Conservation (phyloP, 2,329 filamentous ascomycete genomes). For the Alternaria gaisen region DNA sequence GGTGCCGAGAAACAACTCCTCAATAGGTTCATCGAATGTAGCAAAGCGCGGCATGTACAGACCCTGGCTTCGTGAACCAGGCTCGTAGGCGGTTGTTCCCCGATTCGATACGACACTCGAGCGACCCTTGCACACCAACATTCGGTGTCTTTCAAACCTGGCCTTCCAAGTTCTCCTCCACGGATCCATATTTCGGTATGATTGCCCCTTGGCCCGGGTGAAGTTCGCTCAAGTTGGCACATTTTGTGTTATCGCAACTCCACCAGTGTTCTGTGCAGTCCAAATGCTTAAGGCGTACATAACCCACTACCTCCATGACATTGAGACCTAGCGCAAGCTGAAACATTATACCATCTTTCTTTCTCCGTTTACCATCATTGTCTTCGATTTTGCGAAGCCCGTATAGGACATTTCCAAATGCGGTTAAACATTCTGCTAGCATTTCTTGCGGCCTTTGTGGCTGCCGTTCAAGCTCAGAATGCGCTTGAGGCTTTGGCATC, state of each 20-base stretch:
- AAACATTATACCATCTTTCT: not conserved
- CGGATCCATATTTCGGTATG: constrained; percentile 12
- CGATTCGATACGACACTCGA: constrained; percentile 1
- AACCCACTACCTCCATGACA: constrained; percentile 8
- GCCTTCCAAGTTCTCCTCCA: constrained; percentile 2
- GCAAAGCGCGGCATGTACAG: not conserved
- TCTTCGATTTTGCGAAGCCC: not conserved
- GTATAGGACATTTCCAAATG: constrained; percentile 14
- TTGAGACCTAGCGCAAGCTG: not conserved
- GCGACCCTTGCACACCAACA: constrained; percentile 2
- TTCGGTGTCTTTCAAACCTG: constrained; percentile 5
- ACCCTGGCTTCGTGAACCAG: constrained; percentile 3
- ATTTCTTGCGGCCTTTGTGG: constrained; percentile 11
- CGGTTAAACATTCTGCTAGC: constrained; percentile 9
- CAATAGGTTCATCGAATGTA: not conserved
- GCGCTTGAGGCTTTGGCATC: constrained; percentile 20
- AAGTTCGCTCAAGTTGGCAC: not conserved
- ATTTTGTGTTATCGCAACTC: constrained; percentile 8
- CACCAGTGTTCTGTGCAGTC: constrained; percentile 2
- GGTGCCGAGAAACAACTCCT: not conserved
- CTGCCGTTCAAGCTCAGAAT: constrained; percentile 22
- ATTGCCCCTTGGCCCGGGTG: constrained; percentile 10
- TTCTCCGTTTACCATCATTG: not conserved
- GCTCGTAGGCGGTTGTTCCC: not conserved
- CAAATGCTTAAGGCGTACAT: constrained; percentile 5